These are phyloP conservation scores for Penicillium freii DNA, from an alignment of 2,329 filamentous ascomycete species.

Conservation along the genomic window DNA sequence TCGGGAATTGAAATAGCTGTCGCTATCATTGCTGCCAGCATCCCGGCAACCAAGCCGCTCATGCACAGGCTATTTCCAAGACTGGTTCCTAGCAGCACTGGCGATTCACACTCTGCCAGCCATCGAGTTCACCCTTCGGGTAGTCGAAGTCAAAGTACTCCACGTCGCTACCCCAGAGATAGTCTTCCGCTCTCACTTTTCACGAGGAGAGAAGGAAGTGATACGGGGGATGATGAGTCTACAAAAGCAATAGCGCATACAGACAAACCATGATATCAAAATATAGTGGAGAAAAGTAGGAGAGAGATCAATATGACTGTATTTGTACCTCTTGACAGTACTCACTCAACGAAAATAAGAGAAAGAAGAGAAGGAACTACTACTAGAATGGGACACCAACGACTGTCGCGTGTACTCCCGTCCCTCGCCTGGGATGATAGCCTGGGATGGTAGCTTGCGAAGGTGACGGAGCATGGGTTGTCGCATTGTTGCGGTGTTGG, in stretches of 20 bases:
- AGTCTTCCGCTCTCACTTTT: background rate
- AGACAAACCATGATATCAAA: background rate
- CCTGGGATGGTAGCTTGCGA: too few relatives aligned
- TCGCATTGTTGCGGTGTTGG: too few relatives aligned
- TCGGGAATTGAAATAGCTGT: conserved; percentile 6
- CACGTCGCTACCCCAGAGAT: background rate
- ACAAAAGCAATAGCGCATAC: background rate
- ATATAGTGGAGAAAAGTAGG: background rate
- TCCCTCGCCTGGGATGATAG: too few relatives aligned
- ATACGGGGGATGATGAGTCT: background rate
- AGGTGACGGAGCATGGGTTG: too few relatives aligned
- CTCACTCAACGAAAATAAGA: too few relatives aligned
- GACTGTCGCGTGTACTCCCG: too few relatives aligned
- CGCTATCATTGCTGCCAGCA: conserved; percentile 1
- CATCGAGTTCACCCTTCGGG: background rate
- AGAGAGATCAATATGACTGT: too few relatives aligned
- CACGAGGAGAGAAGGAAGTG: background rate
- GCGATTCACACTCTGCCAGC: background rate
- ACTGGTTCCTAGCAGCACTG: background rate
- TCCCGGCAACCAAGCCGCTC: background rate
- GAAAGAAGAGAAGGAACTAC: background rate
- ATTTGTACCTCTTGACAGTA: too few relatives aligned
- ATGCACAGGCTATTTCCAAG: background rate
- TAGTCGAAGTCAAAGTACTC: background rate
- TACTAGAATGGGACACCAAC: background rate